A percentile compares a stretch with the other conserved stretches of the same genome.
Evolutionary conservation across 768 basidiomycete genomes (phyloP).

Genomic region (Lyophyllum decastes): DNA sequence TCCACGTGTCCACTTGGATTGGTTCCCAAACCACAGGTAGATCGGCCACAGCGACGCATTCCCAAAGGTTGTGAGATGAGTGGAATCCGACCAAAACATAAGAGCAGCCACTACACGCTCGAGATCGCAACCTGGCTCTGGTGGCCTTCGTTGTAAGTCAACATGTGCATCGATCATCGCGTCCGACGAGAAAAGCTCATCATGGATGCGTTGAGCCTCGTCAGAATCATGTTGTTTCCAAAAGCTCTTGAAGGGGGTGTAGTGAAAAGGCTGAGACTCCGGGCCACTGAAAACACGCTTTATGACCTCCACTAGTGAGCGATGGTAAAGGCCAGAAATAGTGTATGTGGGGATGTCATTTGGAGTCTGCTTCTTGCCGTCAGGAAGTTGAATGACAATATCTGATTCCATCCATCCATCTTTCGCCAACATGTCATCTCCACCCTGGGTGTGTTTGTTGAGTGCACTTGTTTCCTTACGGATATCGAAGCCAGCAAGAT

Average conservation of each 20-base stretch:
- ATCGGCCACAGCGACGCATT: slow-evolving; percentile 40
- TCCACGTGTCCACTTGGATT: slow-evolving; percentile 38
- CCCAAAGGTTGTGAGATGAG: slow-evolving; percentile 35
- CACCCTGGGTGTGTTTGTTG: too few species aligned
- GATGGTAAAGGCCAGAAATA: slow-evolving; percentile 24
- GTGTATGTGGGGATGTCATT: slow-evolving; percentile 22
- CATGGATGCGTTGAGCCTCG: slow-evolving; percentile 19
- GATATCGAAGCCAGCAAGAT: slow-evolving; percentile 13
- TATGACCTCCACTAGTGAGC: slow-evolving; percentile 24
- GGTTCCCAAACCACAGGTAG: slow-evolving; percentile 40
- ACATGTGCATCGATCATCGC: slow-evolving; percentile 22
- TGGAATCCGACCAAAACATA: too few species aligned
- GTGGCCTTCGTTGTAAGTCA: slow-evolving; percentile 17
- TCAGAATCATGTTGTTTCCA: slow-evolving; percentile 18
- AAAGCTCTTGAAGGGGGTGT: slow-evolving; percentile 21
- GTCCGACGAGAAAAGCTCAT: slow-evolving; percentile 26
- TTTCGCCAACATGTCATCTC: slow-evolving; percentile 9
- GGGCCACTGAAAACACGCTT: slow-evolving; percentile 14
- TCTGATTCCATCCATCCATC: slow-evolving; percentile 15
- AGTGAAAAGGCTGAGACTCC: slow-evolving; percentile 14
- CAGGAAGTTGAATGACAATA: slow-evolving; percentile 18
- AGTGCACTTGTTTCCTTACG: slow-evolving; percentile 14
- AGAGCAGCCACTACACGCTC: slow-evolving; percentile 21
- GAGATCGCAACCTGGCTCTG: slow-evolving; percentile 15
- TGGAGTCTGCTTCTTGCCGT: background rate